A percentile compares a stretch with the other conserved stretches of the same genome.
phyloP scores from a whole-genome alignment of 2,329 filamentous ascomycete species.

The Bipolaris victoriae region DNA sequence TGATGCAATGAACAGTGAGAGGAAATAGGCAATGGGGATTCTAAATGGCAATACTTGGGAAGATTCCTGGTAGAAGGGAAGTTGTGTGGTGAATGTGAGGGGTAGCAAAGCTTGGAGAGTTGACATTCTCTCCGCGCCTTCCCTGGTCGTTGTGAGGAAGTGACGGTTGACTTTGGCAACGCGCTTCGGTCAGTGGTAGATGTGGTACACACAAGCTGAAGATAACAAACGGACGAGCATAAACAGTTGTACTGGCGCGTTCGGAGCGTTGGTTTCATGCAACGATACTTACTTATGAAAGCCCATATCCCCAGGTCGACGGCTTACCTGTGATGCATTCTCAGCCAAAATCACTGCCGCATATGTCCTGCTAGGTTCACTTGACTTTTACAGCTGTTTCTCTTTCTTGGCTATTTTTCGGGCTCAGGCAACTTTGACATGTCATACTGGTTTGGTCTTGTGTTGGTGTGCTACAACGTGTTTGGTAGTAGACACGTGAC shows the following conservation, averaged over 20 bases:
- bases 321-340: too few relatives aligned
- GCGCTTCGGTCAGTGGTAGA: not conserved
- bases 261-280: not conserved
- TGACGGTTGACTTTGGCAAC: constrained; percentile 11
- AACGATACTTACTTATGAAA: too few relatives aligned
- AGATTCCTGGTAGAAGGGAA: not conserved
- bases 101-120: constrained; percentile 16
- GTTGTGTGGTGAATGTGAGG: not conserved
- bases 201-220: not conserved
- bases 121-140: constrained; percentile 23
- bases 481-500: not conserved
- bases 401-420: too few relatives aligned
- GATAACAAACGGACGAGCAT: too few relatives aligned
- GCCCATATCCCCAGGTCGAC: too few relatives aligned
- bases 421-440: too few relatives aligned
- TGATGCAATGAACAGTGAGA: not conserved
- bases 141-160: constrained; percentile 20
- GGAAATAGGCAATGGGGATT: not conserved
- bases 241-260: not conserved
- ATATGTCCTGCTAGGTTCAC: too few relatives aligned
- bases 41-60: not conserved
- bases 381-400: too few relatives aligned
- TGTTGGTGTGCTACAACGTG: too few relatives aligned
- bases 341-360: too few relatives aligned
- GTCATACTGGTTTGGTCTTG: too few relatives aligned